Percentiles rank a stretch among this genome's conserved stretches.
These are phyloP conservation scores for Penicillium taxi DNA, from an alignment of 495 filamentous ascomycete genomes.

Conservation along the genomic window DNA sequence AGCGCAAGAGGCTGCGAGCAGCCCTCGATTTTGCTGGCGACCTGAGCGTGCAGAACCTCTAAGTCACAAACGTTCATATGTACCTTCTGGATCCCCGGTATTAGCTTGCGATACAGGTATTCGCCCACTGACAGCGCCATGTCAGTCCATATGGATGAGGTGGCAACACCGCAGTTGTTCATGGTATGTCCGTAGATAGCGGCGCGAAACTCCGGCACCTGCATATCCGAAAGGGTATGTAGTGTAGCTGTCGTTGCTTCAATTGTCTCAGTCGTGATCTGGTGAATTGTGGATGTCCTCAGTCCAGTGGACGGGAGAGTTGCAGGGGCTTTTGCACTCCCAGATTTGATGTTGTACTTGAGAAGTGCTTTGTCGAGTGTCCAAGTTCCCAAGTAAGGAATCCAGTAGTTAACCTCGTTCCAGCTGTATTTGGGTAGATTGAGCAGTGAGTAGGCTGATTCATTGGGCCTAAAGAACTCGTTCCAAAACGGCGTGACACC, in stretches of 20 bases:
- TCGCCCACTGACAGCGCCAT: slow-evolving; percentile 22
- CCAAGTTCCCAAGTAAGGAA: slow-evolving; percentile 32
- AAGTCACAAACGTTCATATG: slow-evolving; percentile 22
- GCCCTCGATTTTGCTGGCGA: slow-evolving; percentile 8
- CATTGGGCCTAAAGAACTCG: slow-evolving; percentile 57
- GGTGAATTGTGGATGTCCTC: slow-evolving; percentile 15
- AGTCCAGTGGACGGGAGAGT: slow-evolving; percentile 2
- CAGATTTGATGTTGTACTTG: slow-evolving; percentile 2
- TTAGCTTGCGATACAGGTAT: slow-evolving; percentile 16
- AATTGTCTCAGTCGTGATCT: slow-evolving; percentile 20
- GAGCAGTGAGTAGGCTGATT: slow-evolving; percentile 42
- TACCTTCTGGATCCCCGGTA: neutral
- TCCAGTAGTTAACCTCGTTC: slow-evolving; percentile 37
- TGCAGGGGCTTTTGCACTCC: neutral
- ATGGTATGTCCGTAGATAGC: slow-evolving; percentile 30
- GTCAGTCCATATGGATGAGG: slow-evolving; percentile 17
- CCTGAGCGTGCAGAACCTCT: slow-evolving; percentile 32
- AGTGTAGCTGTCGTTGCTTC: slow-evolving; percentile 9
- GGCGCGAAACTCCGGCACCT: slow-evolving; percentile 24
- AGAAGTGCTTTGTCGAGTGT: slow-evolving; percentile 22
- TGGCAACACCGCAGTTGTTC: no score
- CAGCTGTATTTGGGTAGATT: slow-evolving; percentile 56
- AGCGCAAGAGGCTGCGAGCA: slow-evolving; percentile 13
- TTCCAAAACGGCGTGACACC: slow-evolving; percentile 58
- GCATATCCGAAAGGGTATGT: slow-evolving; percentile 24